Evolutionary conservation across 768 basidiomycete species (phyloP), one percentile per base, ranked within the genome.

Genomic region (Chiua virens): DNA sequence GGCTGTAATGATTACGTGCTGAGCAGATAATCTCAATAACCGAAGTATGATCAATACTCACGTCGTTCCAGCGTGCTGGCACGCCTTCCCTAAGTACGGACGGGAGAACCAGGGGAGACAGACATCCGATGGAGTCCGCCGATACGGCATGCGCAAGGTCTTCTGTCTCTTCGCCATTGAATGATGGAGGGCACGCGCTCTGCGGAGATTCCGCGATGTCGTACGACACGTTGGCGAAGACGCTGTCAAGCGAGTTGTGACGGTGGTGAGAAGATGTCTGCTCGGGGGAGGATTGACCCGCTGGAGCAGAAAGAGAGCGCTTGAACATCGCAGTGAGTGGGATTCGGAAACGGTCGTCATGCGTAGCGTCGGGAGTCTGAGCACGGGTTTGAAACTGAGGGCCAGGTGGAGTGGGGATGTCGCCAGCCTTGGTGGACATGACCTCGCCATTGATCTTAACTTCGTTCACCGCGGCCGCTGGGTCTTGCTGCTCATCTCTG

Each of bases 291-390:
- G 50, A 54, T 42, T 61, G 67, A n/a, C 65, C 52, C 1, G 74
- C 77, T 4, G 80, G 80, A 8, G 78, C 79, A 34, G 85, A 86
- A 4, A 79, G 70, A 11, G 82, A 81, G 46, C 86, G 83, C 64
- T 76, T 84, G 72, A 79, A 82, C 81, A 85, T 80, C 45, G 82
- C 75, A 5, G 83, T 82, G 25, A 85, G 76, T 4, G 83, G 78
- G 22, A 81, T 71, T 35, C 65, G 65, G 65, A 79, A 73, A 39
- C 76, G 69, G 18, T 52, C 48, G 49, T 62, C 60, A 4, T 58
- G 56, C 34, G 38, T 46, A n/a, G 49, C 53, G 30, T 66, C 60
- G 36, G 69, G 69, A 5, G 67, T 69, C 51, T 58, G 59, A 23
- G 69, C 61, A 28, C 67, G 69, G 9, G 42, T 28, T 43, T 61